Evolutionary conservation across 306 rosid genomes (phyloP), one percentile per base, ranked within the genome.

Genomic region (Glycine soja): DNA sequence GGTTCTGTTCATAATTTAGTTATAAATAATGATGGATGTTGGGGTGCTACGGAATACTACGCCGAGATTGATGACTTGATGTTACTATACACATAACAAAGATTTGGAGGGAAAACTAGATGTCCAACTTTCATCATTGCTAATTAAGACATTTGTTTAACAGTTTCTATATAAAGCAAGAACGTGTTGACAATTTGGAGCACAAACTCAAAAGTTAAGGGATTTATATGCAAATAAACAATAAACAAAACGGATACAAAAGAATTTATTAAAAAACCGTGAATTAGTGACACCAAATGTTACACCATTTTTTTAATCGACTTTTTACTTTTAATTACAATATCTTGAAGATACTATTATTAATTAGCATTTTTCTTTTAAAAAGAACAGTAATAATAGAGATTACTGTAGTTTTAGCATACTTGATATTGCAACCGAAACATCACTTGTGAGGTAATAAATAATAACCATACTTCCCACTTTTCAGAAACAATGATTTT

Each of bases 101-200:
- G 16, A 72, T 52, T n/a, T 46, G 63, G 76, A 67, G 12, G 8
- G 9, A 68, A 75, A 66, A 42, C 63, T 36, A 24, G 52, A 46
- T 36, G 11, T 71, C 16, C 72, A 50, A 74, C 82, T 58, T 47
- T 81, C 75, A 81, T 87, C 36, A 87, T 84, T 73, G 70, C 80
- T 40, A 70, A 72, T 77, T 61, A 70, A 66, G 16, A 76, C 77
- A 68, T 51, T 83, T 74, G 76, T 36, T 70, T 66, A 58, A 48
- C 47, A 73, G 72, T 77, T 84, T 59, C 15, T 18, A 30, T 15
- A 32, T 50, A 83, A 86, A 86, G 83, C 67, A 50, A 72, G 45
- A 57, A 10, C 10, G 13, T 69, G 50, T 71, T 73, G 83, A 43
- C 16, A 57, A 81, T 72, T 54, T 24, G 47, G 53, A 80, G 9